These are phyloP conservation scores for Cryptosporidium sp. DNA, from an alignment of 169 alveolate genomes.

Conservation along the genomic window DNA sequence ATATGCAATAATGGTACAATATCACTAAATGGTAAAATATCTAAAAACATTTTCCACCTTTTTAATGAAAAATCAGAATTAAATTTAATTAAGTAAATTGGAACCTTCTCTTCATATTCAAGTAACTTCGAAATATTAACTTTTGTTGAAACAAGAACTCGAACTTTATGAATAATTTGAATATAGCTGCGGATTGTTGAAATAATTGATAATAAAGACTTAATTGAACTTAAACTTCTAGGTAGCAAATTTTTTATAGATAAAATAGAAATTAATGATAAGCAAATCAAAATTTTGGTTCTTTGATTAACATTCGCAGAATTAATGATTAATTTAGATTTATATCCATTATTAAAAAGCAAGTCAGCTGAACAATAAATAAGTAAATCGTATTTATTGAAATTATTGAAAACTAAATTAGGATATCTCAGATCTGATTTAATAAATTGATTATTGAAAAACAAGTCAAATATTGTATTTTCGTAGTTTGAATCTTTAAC, in stretches of 20 bases:
- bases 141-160: not conserved
- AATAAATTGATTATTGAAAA: not conserved
- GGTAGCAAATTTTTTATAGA: not conserved
- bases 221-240: not conserved
- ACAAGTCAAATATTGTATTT: not conserved
- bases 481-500: not conserved
- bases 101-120: conserved; percentile 1
- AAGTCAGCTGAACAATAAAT: conserved; percentile 32
- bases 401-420: not conserved
- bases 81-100: conserved; percentile 11
- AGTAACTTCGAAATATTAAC: not conserved
- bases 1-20: conserved; percentile 4
- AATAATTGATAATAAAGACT: not conserved
- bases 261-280: conserved; percentile 2
- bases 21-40: not conserved
- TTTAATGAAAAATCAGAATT: not conserved
- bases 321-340: conserved; percentile 3
- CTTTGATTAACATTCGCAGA: conserved; percentile 17
- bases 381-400: conserved; percentile 16
- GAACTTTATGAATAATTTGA: not conserved
- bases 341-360: conserved; percentile 15
- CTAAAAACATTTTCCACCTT: conserved; percentile 27
- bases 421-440: not conserved
- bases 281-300: conserved; percentile 5
- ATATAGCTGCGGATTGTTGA: not conserved